Base-by-base conservation (phyloP, 345 rosid species). In the Chamaenerion angustifolium region DNA sequence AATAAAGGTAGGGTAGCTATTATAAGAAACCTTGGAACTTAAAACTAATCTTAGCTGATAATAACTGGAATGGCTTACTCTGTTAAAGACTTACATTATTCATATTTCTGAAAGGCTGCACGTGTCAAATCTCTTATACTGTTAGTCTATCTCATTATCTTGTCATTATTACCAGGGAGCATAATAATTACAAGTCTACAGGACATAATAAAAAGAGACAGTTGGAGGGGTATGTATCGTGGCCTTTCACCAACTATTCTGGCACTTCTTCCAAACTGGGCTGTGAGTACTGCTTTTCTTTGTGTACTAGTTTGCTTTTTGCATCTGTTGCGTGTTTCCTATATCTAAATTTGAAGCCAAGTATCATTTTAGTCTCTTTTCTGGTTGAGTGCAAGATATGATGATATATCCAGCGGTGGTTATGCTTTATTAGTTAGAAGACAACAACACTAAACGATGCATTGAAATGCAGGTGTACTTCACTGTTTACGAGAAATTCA, bases 241-340 rank as follows among this genome's bases (percentile, higher is more conserved):
- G 98, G 98, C 37, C 95, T 86, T 58, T 86, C 98, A 43, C 98
- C 96, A 48, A 90, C 98, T 16, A 72, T 90, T 52, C 42, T 86
- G 56, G 98, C 98, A 42, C 72, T 90, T 43, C 95, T 86, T 51
- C 96, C 98, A 3, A 92, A 83, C 53, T 92, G 98, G 98, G 93
- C 96, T 42, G 98, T 92, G 73, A 80, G 96, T 66, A 40, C 54
- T 51, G 16, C 37, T 40, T 16, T 55, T 31, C n/a, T 23, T 21
- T 44, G 37, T 31, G 3, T 31, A 31, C 7, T 31, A 31, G 3
- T 31, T 31, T 31, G 37, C 37, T 1, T 31, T 31, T 31, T 31
- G 37, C 37, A 8, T 21, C 37, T 8, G 1, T 31, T 31, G 6
- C 8, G 3, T 31, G 37, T 31, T 31, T 31, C 5, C 37, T 31